Base-by-base conservation (phyloP, 2,329 filamentous ascomycete species). In the Aspergillus piperis region DNA sequence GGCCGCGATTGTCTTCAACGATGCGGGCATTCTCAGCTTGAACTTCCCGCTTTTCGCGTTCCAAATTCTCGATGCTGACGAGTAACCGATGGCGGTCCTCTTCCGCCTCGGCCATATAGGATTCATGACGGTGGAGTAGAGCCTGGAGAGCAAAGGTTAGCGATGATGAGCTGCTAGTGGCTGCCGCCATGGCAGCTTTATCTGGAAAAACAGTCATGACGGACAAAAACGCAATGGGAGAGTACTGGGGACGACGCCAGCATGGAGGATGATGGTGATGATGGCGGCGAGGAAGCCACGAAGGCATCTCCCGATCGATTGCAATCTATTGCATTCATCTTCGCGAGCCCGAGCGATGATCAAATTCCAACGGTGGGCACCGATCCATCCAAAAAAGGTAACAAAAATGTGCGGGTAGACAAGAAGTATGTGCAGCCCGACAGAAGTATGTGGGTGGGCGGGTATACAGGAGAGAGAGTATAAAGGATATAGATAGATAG, bases 61-160 rank as follows among this genome's bases (percentile, higher is more conserved):
- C 91, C 55, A 99, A 83, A 64, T 83, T 83, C 68, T 90, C 88
- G 73, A 97, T 92, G 63, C 86, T 90, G 50, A 81, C 77, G 48
- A 86, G 84, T 78, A 97, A 87, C 62, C 88, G 86, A 62, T 83
- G 80, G 62, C 93, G 90, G 74, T 97, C 92, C 68, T 88, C 87
- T 81, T 96, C 92, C 61, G 93, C 92, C 75, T 96, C 92, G 68
- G 89, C 89, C 84, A 97, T 94, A 78, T 96, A 97, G 61, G 90
- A 88, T 81, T 98, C 93, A 84, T 99, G 93, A 70, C 94, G 90
- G 65, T 90, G 87, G 44, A 99, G 86, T 59, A 99, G 84, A 62
- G 92, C 92, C 95, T 98, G 88, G 61, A 89, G 77, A 57, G 84
- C 81, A 78, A 86, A 90, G 56, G 87, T 96, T 78, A 96, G 90